These are phyloP conservation scores for Nakazawaea sp. DNA, from an alignment of 805 yeast species.

Conservation along the genomic window DNA sequence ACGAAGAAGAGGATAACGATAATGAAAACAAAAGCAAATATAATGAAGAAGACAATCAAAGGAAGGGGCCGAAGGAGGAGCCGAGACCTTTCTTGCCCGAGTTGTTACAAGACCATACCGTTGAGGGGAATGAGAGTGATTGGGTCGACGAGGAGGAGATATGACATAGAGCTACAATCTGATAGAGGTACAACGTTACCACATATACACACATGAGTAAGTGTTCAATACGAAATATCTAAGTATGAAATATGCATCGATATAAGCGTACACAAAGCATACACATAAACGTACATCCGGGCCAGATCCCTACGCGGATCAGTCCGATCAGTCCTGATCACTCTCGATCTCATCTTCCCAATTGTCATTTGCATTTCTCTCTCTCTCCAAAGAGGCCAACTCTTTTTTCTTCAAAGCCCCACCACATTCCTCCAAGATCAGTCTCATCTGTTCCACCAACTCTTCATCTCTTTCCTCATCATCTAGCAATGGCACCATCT, in stretches of 20 bases:
- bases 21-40: constrained; percentile 6
- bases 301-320: too few relatives aligned
- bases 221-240: constrained; percentile 3
- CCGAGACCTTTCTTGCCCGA: constrained; percentile 42
- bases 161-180: neutral
- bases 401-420: constrained; percentile 26
- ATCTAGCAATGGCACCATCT: constrained; percentile 28
- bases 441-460: constrained; percentile 31
- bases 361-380: constrained; percentile 27
- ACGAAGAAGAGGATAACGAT: constrained; percentile 23
- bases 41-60: neutral
- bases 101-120: constrained; percentile 19
- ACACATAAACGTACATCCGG: too few relatives aligned
- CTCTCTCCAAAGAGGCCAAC: constrained; percentile 3
- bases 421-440: constrained; percentile 34
- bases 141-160: constrained; percentile 20
- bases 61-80: constrained; percentile 16
- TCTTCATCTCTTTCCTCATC: constrained; percentile 21
- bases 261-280: constrained; percentile 15
- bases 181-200: neutral
- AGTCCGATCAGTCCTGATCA: too few relatives aligned
- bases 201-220: too few relatives aligned
- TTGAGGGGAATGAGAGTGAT: constrained; percentile 18
- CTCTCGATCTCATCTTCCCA: constrained; percentile 48
- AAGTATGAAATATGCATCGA: neutral